Base-by-base conservation (phyloP, 2,329 filamentous ascomycete genomes). In the Paramyrothecium roridum region DNA sequence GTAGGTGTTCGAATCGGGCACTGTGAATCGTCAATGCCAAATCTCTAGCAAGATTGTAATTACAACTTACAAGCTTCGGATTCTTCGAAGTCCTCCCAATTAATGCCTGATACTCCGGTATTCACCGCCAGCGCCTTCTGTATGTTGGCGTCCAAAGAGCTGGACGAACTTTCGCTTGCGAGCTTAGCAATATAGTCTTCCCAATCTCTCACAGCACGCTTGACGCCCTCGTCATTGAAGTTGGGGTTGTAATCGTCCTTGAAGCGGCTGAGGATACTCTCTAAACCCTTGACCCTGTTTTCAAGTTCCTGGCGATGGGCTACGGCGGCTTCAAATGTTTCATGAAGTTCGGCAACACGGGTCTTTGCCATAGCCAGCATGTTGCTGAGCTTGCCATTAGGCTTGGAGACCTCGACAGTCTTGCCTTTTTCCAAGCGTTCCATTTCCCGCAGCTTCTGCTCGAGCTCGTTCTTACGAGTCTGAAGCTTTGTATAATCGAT, bases 181-280 rank as follows among this genome's bases (percentile, higher is more conserved):
- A 69, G 78, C 57, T 86, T 82, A 54, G 92, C 93, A 33, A 91
- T 88, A 69, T 97, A 98, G 69, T 99, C 92, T 70, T 99, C 93
- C 85, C 89, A 99, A 8, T 87, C 83, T 69, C 93, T 88, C 52
- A 99, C 92, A 6, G 95, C 95, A 19, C 90, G 84, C 81, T 99
- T 99, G 63, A 99, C 95, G 59, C 95, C 95, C 72, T 98, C 95
- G 59, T 99, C 95, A 71, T 99, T 99, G 81, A 98, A 98, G 75
- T 99, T 98, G 57, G 95, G 95, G 71, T 99, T 98, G 73, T 97
- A 96, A 68, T 97, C 93, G 60, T 93, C 87, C 78, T 96, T 96
- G 77, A 99, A 91, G 56, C 85, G 88, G 16, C 80, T 79, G 57
- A 99, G 75, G 57, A 99, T 91, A 8, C 78, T 80, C 76, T 98